Evolutionary conservation across 805 yeast genomes (phyloP).

Genomic region (Candida suzukii): DNA sequence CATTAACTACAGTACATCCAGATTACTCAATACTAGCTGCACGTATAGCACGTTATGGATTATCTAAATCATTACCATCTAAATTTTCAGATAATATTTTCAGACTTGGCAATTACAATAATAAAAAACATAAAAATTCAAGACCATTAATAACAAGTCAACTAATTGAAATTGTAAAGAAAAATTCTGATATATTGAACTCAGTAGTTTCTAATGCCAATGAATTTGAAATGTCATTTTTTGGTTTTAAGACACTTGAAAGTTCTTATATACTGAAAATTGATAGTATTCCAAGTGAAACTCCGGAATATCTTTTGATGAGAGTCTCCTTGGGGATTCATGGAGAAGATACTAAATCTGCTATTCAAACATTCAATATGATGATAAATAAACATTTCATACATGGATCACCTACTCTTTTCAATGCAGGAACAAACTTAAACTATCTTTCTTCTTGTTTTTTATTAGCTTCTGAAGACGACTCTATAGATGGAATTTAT

Average conservation of each 20-base stretch:
- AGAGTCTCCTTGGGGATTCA: slow-evolving; percentile 92
- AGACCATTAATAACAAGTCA: slow-evolving; percentile 58
- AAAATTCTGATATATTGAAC: slow-evolving; percentile 55
- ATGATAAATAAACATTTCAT: slow-evolving; percentile 87
- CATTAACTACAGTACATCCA: slow-evolving; percentile 90
- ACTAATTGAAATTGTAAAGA: slow-evolving; percentile 49
- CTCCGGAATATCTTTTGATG: slow-evolving; percentile 87
- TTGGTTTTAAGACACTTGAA: slow-evolving; percentile 89
- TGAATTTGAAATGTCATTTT: slow-evolving; percentile 73
- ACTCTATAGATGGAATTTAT: slow-evolving; percentile 92
- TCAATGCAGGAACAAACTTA: slow-evolving; percentile 84
- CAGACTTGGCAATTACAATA: slow-evolving; percentile 59
- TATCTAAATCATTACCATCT: slow-evolving; percentile 78
- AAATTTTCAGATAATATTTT: slow-evolving; percentile 67
- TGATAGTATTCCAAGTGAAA: slow-evolving; percentile 67
- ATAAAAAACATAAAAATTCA: slow-evolving; percentile 61
- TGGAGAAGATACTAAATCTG: slow-evolving; percentile 55
- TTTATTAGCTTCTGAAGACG: slow-evolving; percentile 85
- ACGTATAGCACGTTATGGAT: slow-evolving; percentile 74
- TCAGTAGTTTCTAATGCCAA: slow-evolving; percentile 63
- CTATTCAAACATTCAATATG: slow-evolving; percentile 73
- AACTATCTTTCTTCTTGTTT: slow-evolving; percentile 91
- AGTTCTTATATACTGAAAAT: slow-evolving; percentile 73
- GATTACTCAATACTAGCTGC: slow-evolving; percentile 92
- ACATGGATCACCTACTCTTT: slow-evolving; percentile 93